Conservation (phyloP, 164 flowering plant genomes). For the Chimonanthus praecox region DNA sequence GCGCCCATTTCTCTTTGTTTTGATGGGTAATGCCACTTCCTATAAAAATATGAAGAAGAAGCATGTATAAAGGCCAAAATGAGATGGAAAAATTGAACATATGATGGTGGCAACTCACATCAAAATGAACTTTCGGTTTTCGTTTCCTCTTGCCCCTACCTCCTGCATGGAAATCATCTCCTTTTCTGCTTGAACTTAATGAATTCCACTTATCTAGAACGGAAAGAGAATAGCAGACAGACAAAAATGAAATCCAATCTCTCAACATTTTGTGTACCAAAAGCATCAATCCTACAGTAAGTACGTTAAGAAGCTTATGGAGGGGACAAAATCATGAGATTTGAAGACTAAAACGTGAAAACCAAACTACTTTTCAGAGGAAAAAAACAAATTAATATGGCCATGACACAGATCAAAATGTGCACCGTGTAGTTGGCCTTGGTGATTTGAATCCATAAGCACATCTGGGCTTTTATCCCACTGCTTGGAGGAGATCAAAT, state of each 20-base stretch:
- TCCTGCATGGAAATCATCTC: conserved; percentile 16
- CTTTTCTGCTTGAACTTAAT: conserved; percentile 33
- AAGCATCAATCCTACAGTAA: not conserved
- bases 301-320: not conserved
- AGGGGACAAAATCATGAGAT: not conserved
- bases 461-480: conserved; percentile 17
- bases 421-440: conserved; percentile 20
- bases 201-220: conserved; percentile 29
- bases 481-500: conserved; percentile 12
- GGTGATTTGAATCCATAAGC: conserved; percentile 14
- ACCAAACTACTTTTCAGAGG: not conserved
- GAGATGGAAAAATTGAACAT: not conserved
- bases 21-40: conserved; percentile 28
- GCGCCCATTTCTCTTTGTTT: conserved; percentile 29
- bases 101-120: conserved; percentile 28
- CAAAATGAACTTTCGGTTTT: conserved; percentile 45
- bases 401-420: not conserved
- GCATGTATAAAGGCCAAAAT: not conserved
- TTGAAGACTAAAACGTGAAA: not conserved
- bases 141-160: conserved; percentile 47
- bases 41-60: conserved; percentile 9
- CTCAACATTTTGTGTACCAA: not conserved
- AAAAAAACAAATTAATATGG: not conserved
- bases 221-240: not conserved
- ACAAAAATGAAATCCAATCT: not conserved